Evolutionary conservation across 1,284 basidiomycete genomes (phyloP), one percentile per base, ranked within the genome.

Genomic region (Fomitopsis pinicola): DNA sequence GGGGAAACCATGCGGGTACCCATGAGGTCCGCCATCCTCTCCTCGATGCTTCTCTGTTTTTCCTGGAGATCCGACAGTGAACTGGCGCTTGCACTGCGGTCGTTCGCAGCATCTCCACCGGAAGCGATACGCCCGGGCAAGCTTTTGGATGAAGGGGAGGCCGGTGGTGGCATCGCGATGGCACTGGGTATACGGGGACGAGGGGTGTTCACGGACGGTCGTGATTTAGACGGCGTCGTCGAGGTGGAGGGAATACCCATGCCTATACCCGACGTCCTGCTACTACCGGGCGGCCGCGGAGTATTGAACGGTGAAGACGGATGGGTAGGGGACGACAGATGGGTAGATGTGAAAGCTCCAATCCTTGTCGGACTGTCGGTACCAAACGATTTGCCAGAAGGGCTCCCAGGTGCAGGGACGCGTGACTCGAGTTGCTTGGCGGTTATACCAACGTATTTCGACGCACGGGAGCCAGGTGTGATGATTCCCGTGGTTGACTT

Each of bases 391-490:
- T 62, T 67, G 57, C 74, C 70, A 10, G 73, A 66, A 22, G 78
- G 75, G 59, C 73, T 77, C 9, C 65, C 62, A 10, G 75, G 66
- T 52, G 66, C 68, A 56, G 71, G 59, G 58, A 77, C 72, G 61
- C 80, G 79, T 52, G 81, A 80, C 68, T 79, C 84, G 48, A 94
- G 78, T 69, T 94, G 89, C 69, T 90, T 88, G 2, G 92, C 92
- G 0, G 91, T 94, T 82, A 94, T 86, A 15, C 87, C 86, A 35
- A 88, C 78, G 69, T 93, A 94, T 71, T 90, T 91, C 59, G 90
- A 90, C 7, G 94, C 94, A 57, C 94, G 80, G 3, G 92, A 92
- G 1, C 92, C 93, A 12, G 84, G 86, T 1, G 91, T 92, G 59
- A 94, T 87, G 65, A 40, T 40, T 17, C 52, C 52, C 10, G 82